Evolutionary conservation across 352 stramenopile genomes (phyloP).

Genomic region (Pythium plurisporium): DNA sequence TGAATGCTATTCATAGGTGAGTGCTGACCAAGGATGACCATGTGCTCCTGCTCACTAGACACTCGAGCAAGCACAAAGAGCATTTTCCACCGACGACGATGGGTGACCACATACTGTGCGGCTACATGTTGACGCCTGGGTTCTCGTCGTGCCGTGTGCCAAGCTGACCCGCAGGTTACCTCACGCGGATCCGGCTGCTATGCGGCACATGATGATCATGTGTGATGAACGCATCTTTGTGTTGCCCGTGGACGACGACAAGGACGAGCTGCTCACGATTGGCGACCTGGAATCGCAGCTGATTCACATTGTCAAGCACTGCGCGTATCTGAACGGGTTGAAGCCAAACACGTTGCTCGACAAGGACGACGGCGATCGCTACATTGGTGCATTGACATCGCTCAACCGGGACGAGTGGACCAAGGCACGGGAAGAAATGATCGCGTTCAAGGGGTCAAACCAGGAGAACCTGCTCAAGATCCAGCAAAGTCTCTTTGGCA

Average conservation of each 20-base stretch:
- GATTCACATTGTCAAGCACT: constrained; percentile 45
- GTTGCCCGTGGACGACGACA: constrained; percentile 43
- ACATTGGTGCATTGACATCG: constrained; percentile 86
- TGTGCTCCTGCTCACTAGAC: too few relatives aligned
- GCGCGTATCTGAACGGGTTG: constrained; percentile 33
- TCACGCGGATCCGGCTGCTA: constrained; percentile 32
- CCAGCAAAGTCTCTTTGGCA: constrained; percentile 83
- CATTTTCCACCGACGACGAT: constrained; percentile 84
- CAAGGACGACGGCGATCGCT: constrained; percentile 27
- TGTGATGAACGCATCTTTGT: constrained; percentile 49
- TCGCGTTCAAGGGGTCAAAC: constrained; percentile 37
- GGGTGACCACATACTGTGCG: constrained; percentile 85
- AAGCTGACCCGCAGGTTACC: constrained; percentile 35
- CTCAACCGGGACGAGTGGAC: constrained; percentile 88
- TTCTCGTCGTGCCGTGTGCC: constrained; percentile 92
- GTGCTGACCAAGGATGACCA: too few relatives aligned
- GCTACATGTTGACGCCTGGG: constrained; percentile 80
- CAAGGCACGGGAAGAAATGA: constrained; percentile 62
- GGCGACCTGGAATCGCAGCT: constrained; percentile 61
- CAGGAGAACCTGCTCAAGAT: constrained; percentile 74
- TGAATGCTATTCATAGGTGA: too few relatives aligned
- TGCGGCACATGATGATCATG: constrained; percentile 50
- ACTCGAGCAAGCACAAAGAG: constrained; percentile 85
- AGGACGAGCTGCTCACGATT: constrained; percentile 47
- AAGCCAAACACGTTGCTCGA: constrained; percentile 17